Conservation (phyloP, 164 flowering plant species). For the Stephania cephalantha region DNA sequence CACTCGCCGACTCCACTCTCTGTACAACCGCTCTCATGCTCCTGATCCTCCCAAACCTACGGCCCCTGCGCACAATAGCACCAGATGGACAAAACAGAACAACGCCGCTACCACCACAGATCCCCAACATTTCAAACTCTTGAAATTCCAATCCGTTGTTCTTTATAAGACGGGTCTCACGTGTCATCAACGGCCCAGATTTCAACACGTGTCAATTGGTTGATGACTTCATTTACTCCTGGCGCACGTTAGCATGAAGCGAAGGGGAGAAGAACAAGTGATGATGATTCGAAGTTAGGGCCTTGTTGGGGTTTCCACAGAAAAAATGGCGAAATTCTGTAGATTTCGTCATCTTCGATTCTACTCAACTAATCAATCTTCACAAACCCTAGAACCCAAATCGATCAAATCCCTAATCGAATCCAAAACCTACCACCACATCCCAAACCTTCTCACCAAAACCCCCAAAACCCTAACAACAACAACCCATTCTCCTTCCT, state of each 20-base stretch:
- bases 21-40: slow-evolving; percentile 86
- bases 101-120: not conserved
- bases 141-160: not conserved
- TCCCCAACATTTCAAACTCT: not conserved
- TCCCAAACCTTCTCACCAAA: slow-evolving; percentile 41
- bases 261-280: too few relatives aligned
- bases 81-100: not conserved
- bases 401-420: slow-evolving; percentile 42
- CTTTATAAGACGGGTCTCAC: not conserved
- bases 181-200: not conserved
- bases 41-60: slow-evolving; percentile 18
- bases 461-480: slow-evolving; percentile 22
- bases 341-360: not conserved
- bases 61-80: slow-evolving; percentile 22
- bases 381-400: slow-evolving; percentile 26
- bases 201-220: not conserved
- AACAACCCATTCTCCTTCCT: slow-evolving; percentile 65
- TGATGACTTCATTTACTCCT: too few relatives aligned
- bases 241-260: too few relatives aligned
- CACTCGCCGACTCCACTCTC: slow-evolving; percentile 81
- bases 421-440: slow-evolving; percentile 37
- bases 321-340: not conserved
- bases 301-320: not conserved
- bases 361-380: slow-evolving; percentile 6
- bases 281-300: too few relatives aligned